Base-by-base conservation (phyloP, 1,284 basidiomycete genomes). In the Fomes fomentarius region DNA sequence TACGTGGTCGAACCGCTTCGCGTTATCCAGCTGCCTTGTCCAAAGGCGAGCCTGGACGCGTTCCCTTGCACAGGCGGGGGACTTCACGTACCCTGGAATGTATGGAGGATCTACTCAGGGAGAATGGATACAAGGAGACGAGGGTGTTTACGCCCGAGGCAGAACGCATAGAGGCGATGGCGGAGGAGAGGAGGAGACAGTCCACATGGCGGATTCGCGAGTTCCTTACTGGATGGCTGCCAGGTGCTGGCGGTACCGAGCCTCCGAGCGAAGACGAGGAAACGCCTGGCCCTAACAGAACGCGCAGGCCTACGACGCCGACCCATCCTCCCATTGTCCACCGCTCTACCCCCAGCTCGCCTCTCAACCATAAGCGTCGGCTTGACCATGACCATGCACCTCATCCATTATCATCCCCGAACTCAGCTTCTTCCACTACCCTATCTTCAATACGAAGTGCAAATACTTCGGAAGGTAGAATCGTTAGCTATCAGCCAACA, bases 121-220 rank as follows among this genome's bases (percentile, higher is more conserved):
- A 93, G 67, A 91, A 91, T 0, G 93, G 93, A 3, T 94, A 94
- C 77, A 93, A 92, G 69, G 93, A 94, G 68, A 94, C 92, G 0
- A 80, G 93, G 28, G 80, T 95, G 15, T 91, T 91, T 64, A 93
- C 93, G 0, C 92, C 93, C 6, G 91, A 94, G 69, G 75, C 78
- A 0, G 90, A 93, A 60, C 79, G 82, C 57, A 63, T 51, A 58
- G 70, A 61, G 63, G 66, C 49, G 62, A 66, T 53, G 65, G 67
- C 64, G 63, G 60, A 65, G 34, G 69, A 67, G 47, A 48, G 58
- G 58, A 19, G 57, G 62, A 50, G 58, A 62, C 33, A 64, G 35
- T 49, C 56, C 3, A 54, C 50, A 30, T 61, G 60, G 60, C 54
- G 64, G 37, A 54, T 60, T 37, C 55, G 58, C 22, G 44, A 56